Evolutionary conservation across 805 yeast genomes (phyloP).

Genomic region (Saturnispora zaruensis): DNA sequence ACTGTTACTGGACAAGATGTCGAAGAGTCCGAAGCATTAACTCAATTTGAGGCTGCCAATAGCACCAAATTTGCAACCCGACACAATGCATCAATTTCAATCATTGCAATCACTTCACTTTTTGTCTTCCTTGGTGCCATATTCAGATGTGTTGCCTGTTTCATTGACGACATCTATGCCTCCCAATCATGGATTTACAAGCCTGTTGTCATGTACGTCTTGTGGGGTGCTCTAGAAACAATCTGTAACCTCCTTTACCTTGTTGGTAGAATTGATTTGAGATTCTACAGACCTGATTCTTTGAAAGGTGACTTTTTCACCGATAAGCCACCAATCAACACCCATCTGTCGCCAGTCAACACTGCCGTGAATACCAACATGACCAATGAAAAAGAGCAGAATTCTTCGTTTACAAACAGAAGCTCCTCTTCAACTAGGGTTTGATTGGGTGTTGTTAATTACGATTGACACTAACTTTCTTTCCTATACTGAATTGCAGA

Average conservation of each 20-base stretch:
- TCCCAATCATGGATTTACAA: constrained; percentile 37
- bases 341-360: constrained; percentile 3
- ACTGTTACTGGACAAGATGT: constrained; percentile 10
- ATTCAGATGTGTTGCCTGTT: constrained; percentile 41
- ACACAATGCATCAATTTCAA: constrained; percentile 44
- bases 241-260: constrained; percentile 49
- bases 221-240: constrained; percentile 62
- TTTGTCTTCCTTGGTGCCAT: constrained; percentile 43
- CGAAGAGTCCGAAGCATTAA: constrained; percentile 16
- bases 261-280: constrained; percentile 58
- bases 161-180: constrained; percentile 27
- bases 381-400: constrained; percentile 6
- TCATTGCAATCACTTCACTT: constrained; percentile 39
- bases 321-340: constrained; percentile 5
- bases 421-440: constrained; percentile 10
- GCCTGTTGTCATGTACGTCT: constrained; percentile 54
- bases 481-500: neutral
- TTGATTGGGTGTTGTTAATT: neutral
- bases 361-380: neutral
- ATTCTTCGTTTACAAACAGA: constrained; percentile 5
- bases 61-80: constrained; percentile 25
- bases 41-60: constrained; percentile 18
- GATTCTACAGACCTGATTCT: constrained; percentile 70
- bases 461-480: neutral
- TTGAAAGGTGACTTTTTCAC: constrained; percentile 12